These are phyloP conservation scores for Drechslera avenae DNA, from an alignment of 2,329 filamentous ascomycete species.

Conservation along the genomic window DNA sequence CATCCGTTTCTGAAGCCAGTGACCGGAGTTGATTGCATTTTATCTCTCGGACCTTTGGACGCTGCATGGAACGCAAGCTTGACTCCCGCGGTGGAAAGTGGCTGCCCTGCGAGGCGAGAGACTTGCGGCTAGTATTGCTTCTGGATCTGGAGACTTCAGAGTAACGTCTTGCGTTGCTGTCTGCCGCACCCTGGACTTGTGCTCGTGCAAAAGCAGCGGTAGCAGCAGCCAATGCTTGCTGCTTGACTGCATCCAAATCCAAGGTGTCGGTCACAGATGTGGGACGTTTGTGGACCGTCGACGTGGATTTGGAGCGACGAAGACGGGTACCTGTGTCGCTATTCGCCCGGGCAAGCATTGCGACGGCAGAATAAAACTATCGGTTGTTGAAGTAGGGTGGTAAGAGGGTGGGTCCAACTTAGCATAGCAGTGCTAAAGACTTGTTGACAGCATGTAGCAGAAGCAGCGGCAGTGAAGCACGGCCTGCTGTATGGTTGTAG, in stretches of 20 bases:
- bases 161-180: conserved; percentile 20
- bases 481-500: not conserved
- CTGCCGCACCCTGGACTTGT: conserved; percentile 28
- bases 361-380: conserved; percentile 22
- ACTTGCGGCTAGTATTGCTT: conserved; percentile 44
- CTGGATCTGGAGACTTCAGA: conserved; percentile 35
- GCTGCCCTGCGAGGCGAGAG: conserved; percentile 41
- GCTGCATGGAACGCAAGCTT: conserved; percentile 33
- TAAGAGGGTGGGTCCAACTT: conserved; percentile 25
- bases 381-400: conserved; percentile 19
- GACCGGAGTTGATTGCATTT: conserved; percentile 17
- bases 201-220: conserved; percentile 44
- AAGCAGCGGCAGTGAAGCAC: conserved; percentile 12
- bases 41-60: conserved; percentile 17
- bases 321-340: conserved; percentile 47
- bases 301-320: conserved; percentile 46
- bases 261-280: conserved; percentile 23
- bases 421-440: conserved; percentile 29
- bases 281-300: conserved; percentile 35
- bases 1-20: conserved; percentile 12
- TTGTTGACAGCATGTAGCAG: conserved; percentile 26
- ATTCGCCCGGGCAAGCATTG: conserved; percentile 44
- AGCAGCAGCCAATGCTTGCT: conserved; percentile 48
- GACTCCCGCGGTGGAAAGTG: conserved; percentile 45
- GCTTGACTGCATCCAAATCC: conserved; percentile 37